Evolutionary conservation across 2,329 filamentous ascomycete species (phyloP), one percentile per base, ranked within the genome.

Genomic region (Simplicillium aogashimaense): DNA sequence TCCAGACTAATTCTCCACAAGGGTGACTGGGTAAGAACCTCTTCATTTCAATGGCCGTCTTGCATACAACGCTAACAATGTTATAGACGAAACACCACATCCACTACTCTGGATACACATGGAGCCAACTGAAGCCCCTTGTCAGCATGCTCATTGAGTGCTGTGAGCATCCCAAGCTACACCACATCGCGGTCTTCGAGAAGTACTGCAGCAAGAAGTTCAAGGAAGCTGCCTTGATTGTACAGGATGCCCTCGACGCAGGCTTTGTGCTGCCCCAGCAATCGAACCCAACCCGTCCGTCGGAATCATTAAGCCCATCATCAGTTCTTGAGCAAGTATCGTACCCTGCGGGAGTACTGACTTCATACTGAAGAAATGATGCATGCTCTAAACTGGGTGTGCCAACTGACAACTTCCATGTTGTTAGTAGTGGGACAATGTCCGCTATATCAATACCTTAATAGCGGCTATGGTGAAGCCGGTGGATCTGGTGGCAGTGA

Each of bases 71-170:
- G 46, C 64, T 72, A 61, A 73, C 49, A 39, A 7, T 12, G 40
- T 36, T 40, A 6, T 47, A 94, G 87, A 81, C 83, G 44, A 77
- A 78, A 46, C 76, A 82, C 14, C 92, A 98, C 56, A 81, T 92
- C 29, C 81, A 94, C 64, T 97, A 94, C 65, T 94, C 90, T 29
- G 86, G 86, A 40, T 97, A 98, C 66, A 95, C 89, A 2, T 88
- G 84, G 65, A 65, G 69, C 35, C 92, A 98, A 61, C 70, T 98
- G 41, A 80, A 81, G 53, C 81, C 83, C 2, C 66, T 95, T 30
- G 73, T 95, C 36, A 69, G 71, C 12, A 80, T 86, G 59, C 80
- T 98, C 48, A 67, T 94, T 37, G 87, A 95, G 50, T 97, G 90
- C 67, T 95, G 88, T 63, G 80, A 86, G 45, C 74, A 81, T 41